These are phyloP conservation scores for Apophysomyces trapeziformis DNA, from an alignment of 371 early-diverging fungal species.

Conservation along the genomic window DNA sequence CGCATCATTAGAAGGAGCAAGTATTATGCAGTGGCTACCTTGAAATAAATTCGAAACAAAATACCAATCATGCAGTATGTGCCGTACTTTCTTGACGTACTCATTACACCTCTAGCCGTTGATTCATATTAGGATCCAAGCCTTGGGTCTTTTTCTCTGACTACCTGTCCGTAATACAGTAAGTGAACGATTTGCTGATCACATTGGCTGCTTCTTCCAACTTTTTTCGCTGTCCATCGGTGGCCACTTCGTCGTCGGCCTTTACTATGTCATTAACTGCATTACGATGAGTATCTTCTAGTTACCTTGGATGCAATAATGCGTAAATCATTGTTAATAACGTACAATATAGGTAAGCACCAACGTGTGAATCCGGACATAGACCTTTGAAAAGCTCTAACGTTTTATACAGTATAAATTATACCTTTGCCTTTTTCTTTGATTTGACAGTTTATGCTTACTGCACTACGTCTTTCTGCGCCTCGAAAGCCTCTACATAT, in stretches of 20 bases:
- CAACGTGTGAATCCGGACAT: conserved; percentile 50
- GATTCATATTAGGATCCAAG: too few relatives aligned
- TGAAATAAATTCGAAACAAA: conserved; percentile 84
- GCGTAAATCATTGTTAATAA: conserved; percentile 61
- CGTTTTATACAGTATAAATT: background rate
- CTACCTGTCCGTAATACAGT: conserved; percentile 86
- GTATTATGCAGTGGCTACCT: conserved; percentile 45
- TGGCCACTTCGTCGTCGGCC: conserved; percentile 61
- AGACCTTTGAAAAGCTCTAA: conserved; percentile 51
- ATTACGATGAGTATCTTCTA: background rate
- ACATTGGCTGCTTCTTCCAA: conserved; percentile 86
- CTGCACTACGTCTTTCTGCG: conserved; percentile 59
- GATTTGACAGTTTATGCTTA: conserved; percentile 24
- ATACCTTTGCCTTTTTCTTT: background rate
- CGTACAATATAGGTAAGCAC: conserved; percentile 59
- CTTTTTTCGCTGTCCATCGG: conserved; percentile 50
- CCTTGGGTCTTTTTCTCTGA: too few relatives aligned
- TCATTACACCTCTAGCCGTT: conserved; percentile 40
- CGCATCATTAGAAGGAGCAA: too few relatives aligned
- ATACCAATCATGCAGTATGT: conserved; percentile 85
- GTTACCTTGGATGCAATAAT: conserved; percentile 43
- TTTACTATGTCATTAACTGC: conserved; percentile 15
- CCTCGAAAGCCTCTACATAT: conserved; percentile 54
- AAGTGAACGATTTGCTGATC: conserved; percentile 85
- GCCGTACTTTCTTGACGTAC: conserved; percentile 86